Base-by-base conservation (phyloP, 768 basidiomycete genomes). In the Chlorophyllum brunneum region DNA sequence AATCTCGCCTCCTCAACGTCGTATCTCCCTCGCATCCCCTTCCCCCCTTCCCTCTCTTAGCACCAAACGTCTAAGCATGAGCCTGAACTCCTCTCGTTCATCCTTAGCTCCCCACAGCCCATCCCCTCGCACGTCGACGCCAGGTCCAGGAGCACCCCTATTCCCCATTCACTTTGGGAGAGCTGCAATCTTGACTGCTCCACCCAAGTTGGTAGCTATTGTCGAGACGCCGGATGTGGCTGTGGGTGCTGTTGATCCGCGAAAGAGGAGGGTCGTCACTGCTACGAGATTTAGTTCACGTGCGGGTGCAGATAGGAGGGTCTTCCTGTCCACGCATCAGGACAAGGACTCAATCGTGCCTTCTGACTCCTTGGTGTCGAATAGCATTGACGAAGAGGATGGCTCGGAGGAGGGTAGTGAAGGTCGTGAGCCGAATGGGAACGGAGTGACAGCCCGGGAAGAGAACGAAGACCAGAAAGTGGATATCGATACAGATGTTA, bases 211-310 rank as follows among this genome's bases (percentile, higher is more conserved):
- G 24, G 79, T 94, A 15, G 89, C 86, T 3, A 71, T 93, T 26
- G 85, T 94, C 15, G 88, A 88, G 65, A 92, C 89, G 8, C 89
- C 91, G 0, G 92, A 93, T 63, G 85, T 92, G 7, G 91, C 84
- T n/a, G 82, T 92, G 31, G 92, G 92, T 7, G 88, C 92, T 20
- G 88, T 93, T 7, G 92, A 95, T 65, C 82, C 89, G 15, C 73
- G 77, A 65, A 91, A 93, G 75, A 75, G 87, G 59, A 72, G 92
- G 42, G 88, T 94, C 1, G 86, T 92, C 11, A 92, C 90, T 48
- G 88, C 89, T 5, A 95, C 92, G 15, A 72, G 92, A 55, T 95
- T 94, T 63, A 92, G 91, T 63, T 85, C 88, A 20, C 74, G 93
- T 51, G 71, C 78, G 5, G 93, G 92, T 2, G 90, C 92, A 22